These are phyloP conservation scores for Pinus taeda DNA, from an alignment of 75 land plant species.

Conservation along the genomic window DNA sequence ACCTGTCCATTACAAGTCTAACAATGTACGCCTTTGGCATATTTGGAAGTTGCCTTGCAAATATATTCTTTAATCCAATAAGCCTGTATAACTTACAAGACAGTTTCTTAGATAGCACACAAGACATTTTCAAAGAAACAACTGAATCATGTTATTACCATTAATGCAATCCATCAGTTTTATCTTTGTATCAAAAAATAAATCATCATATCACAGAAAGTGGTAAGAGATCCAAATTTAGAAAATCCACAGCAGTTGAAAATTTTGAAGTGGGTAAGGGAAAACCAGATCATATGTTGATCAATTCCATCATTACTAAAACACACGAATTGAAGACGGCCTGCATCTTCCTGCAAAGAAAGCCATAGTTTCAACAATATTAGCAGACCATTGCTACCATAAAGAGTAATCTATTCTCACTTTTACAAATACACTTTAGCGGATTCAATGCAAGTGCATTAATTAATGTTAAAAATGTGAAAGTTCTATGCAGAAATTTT, in stretches of 20 bases:
- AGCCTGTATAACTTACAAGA: conserved; percentile 51
- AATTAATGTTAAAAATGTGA: background rate
- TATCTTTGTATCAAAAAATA: background rate
- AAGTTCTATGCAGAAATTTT: too few relatives aligned
- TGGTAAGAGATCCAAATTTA: background rate
- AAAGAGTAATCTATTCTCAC: background rate
- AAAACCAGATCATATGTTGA: conserved; percentile 98
- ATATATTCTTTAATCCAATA: conserved; percentile 97
- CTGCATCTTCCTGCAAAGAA: conserved; percentile 79
- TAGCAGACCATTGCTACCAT: background rate
- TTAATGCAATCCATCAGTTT: background rate
- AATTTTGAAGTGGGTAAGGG: background rate
- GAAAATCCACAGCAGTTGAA: background rate
- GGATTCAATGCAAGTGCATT: background rate
- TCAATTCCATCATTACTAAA: conserved; percentile 81
- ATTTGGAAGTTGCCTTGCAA: conserved; percentile 94
- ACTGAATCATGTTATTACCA: background rate
- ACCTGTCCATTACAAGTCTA: conserved; percentile 99
- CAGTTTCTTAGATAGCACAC: background rate
- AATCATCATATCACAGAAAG: background rate
- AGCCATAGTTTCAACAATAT: conserved; percentile 3
- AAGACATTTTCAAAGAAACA: background rate
- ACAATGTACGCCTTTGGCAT: conserved; percentile 99
- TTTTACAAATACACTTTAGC: background rate
- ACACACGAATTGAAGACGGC: conserved; percentile 77